phyloP scores from a whole-genome alignment of 2,329 filamentous ascomycete species.

The Pseudogymnoascus sp. region DNA sequence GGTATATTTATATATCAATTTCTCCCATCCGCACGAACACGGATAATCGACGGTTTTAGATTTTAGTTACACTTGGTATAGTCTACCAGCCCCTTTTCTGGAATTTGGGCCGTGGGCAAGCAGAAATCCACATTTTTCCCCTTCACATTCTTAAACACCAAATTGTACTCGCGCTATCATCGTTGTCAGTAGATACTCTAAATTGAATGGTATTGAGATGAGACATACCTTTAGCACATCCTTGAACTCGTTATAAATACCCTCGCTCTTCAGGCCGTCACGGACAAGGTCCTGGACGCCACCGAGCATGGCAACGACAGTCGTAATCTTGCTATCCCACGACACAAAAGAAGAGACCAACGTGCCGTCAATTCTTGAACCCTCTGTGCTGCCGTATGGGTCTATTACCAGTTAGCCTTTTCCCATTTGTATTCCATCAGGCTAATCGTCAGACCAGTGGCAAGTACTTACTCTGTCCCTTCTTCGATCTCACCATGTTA shows the following conservation, averaged over 20 bases:
- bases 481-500: conserved; percentile 34
- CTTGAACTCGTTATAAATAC: conserved; percentile 32
- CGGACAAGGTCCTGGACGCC: conserved; percentile 33
- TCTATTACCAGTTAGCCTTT: conserved; percentile 20
- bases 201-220: neutral
- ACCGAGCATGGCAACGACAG: conserved; percentile 32
- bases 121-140: conserved; percentile 10
- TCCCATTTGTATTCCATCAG: neutral
- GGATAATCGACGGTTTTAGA: neutral
- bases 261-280: conserved; percentile 30
- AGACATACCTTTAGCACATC: conserved; percentile 8
- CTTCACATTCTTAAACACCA: conserved; percentile 10
- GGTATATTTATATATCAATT: neutral
- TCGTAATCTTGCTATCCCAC: conserved; percentile 38
- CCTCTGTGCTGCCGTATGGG: conserved; percentile 35
- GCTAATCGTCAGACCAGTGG: neutral
- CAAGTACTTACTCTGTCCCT: conserved; percentile 34
- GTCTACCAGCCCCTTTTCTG: conserved; percentile 6
- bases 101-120: conserved; percentile 3
- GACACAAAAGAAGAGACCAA: conserved; percentile 33
- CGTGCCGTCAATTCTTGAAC: conserved; percentile 32
- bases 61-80: conserved; percentile 11
- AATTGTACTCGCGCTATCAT: conserved; percentile 6
- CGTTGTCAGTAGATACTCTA: neutral
- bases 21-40: neutral